Evolutionary conservation across 495 filamentous ascomycete genomes (phyloP).

Genomic region (Stereocaulon alpinum): DNA sequence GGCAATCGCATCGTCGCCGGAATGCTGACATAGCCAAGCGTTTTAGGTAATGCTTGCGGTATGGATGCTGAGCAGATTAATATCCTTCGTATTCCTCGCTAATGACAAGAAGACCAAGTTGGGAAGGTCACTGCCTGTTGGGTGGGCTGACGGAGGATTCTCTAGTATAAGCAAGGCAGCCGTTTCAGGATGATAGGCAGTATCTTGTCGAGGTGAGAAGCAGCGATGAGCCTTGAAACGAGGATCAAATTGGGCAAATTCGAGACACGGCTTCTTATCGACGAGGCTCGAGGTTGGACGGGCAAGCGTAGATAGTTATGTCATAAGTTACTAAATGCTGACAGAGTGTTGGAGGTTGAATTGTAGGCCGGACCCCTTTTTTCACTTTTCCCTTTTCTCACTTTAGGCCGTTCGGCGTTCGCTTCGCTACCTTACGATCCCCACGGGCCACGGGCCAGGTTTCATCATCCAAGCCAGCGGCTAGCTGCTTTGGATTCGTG

Average conservation of each 20-base stretch:
- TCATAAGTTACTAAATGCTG: background rate
- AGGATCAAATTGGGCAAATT: background rate
- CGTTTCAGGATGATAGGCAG: background rate
- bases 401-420: too few relatives aligned
- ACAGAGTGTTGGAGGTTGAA: background rate
- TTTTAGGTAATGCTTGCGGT: constrained; percentile 2
- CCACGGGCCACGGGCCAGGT: background rate
- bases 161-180: background rate
- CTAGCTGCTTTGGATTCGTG: background rate
- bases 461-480: constrained; percentile 4
- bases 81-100: background rate
- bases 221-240: background rate
- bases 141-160: too few relatives aligned
- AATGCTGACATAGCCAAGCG: background rate
- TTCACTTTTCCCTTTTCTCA: too few relatives aligned
- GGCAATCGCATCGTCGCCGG: background rate
- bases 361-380: background rate
- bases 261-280: background rate
- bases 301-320: background rate
- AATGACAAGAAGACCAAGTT: too few relatives aligned
- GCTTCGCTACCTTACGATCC: background rate
- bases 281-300: background rate
- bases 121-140: too few relatives aligned
- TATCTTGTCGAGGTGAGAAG: background rate
- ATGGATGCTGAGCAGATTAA: background rate